Conservation (phyloP, 1,284 basidiomycete species). For the Farysia itapuensis region DNA sequence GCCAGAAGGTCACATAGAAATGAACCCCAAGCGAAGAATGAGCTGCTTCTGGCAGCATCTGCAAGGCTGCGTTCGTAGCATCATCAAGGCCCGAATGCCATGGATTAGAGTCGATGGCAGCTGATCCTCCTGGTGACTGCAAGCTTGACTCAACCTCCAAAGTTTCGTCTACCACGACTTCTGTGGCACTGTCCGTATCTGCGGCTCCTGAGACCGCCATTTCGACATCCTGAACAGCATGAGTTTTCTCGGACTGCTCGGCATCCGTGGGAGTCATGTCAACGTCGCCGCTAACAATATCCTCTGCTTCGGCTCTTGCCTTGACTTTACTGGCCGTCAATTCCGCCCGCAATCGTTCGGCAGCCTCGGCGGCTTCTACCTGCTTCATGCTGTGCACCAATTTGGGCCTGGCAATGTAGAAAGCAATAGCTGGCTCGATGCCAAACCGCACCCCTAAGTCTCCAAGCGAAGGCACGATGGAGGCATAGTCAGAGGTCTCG, state of each 20-base stretch:
- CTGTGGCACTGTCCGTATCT: background rate
- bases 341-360: slow-evolving; percentile 33
- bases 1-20: slow-evolving; percentile 59
- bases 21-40: slow-evolving; percentile 37
- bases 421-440: slow-evolving; percentile 52
- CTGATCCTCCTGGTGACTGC: background rate
- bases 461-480: slow-evolving; percentile 37
- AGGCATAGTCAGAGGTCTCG: slow-evolving; percentile 40
- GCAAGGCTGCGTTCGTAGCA: slow-evolving; percentile 32
- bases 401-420: slow-evolving; percentile 52
- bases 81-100: slow-evolving; percentile 53
- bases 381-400: slow-evolving; percentile 40
- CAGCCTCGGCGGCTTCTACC: slow-evolving; percentile 33
- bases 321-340: slow-evolving; percentile 37
- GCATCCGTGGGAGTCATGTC: background rate
- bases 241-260: background rate
- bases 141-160: background rate
- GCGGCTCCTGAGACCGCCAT: slow-evolving; percentile 13
- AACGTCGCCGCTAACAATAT: background rate
- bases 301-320: slow-evolving; percentile 8
- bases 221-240: slow-evolving; percentile 5
- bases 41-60: slow-evolving; percentile 34
- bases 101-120: background rate
- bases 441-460: slow-evolving; percentile 47
- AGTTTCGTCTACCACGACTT: slow-evolving; percentile 1